These are phyloP conservation scores for Cylindrotheca fusiformis DNA, from an alignment of 108 stramenopile species.

Conservation along the genomic window DNA sequence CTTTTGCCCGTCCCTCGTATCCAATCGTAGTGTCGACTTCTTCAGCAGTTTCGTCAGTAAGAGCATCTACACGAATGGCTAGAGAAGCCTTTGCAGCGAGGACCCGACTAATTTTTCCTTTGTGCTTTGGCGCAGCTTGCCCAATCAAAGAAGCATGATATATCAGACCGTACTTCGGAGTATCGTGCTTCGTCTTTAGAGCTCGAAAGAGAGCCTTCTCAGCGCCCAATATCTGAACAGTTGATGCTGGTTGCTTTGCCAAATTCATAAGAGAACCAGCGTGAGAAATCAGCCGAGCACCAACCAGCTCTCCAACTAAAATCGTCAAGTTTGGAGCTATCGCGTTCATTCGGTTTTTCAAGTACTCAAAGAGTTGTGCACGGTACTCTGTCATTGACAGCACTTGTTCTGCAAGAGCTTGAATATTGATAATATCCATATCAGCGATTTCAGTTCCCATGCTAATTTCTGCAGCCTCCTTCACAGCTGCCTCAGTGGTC, in stretches of 20 bases:
- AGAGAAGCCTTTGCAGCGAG: conserved; percentile 98
- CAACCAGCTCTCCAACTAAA: conserved; percentile 98
- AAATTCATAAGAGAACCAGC: conserved; percentile 98
- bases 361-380: conserved; percentile 96
- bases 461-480: conserved; percentile 96
- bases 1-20: conserved; percentile 95
- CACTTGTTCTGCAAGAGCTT: conserved; percentile 93
- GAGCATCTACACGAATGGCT: conserved; percentile 98
- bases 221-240: conserved; percentile 99
- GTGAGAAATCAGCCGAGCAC: conserved; percentile 98
- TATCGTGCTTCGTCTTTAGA: conserved; percentile 99
- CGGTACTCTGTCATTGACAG: conserved; percentile 97
- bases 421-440: conserved; percentile 92
- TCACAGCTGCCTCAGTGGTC: conserved; percentile 80
- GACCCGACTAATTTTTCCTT: conserved; percentile 99
- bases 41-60: conserved; percentile 89
- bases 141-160: conserved; percentile 98
- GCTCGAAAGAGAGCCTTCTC: conserved; percentile 99
- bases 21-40: conserved; percentile 92
- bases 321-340: conserved; percentile 99
- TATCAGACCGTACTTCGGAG: conserved; percentile 99
- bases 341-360: conserved; percentile 99
- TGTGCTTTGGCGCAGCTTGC: conserved; percentile 98
- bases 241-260: conserved; percentile 99
- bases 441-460: conserved; percentile 99